Evolutionary conservation across 495 filamentous ascomycete genomes (phyloP), one percentile per base, ranked within the genome.

Genomic region (Elasticomyces elasticus): DNA sequence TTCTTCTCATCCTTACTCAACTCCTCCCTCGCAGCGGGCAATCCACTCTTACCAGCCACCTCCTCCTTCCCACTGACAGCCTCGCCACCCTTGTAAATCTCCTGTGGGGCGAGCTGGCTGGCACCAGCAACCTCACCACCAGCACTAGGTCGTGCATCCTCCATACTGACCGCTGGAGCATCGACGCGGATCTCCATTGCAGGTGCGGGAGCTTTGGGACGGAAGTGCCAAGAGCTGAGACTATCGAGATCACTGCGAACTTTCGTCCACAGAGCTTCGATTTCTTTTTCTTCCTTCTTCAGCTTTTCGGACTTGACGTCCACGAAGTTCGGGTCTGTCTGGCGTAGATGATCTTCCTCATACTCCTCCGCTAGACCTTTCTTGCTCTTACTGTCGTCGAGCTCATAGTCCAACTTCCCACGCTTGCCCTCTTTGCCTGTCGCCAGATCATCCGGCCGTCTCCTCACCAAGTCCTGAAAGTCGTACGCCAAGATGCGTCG

Each of bases 161-260:
- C 92, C 86, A 97, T 95, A 56, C 75, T 79, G 42, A 97, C 84
- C 11, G 86, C 86, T 11, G 92, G 84, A 6, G 89, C 87, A 71
- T 98, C 92, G 10, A 85, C 77, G 17, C 96, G 83, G 46, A 96
- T 84, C 17, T 86, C 89, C 52, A 98, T 78, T 26, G 76, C 79
- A 7, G 86, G 81, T 46, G 83, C 84, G 0, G 83, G 76, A 12
- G 86, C 81, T 70, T 88, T 91, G 2, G 92, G 92, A 67, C 87
- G 90, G 75, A 94, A 97, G 67, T 95, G 86, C 88, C 88, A 95
- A 64, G 84, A 94, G 63, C 81, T 89, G 41, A 98, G 79, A 22
- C 85, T 80, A 67, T 98, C 94, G 45, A 98, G 77, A 59, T 85
- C 86, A 22, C 79, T 78, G 64, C 78, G 80, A 44, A 95, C 75